phyloP scores from a whole-genome alignment of 495 filamentous ascomycete genomes.

The Penicillium salamii region DNA sequence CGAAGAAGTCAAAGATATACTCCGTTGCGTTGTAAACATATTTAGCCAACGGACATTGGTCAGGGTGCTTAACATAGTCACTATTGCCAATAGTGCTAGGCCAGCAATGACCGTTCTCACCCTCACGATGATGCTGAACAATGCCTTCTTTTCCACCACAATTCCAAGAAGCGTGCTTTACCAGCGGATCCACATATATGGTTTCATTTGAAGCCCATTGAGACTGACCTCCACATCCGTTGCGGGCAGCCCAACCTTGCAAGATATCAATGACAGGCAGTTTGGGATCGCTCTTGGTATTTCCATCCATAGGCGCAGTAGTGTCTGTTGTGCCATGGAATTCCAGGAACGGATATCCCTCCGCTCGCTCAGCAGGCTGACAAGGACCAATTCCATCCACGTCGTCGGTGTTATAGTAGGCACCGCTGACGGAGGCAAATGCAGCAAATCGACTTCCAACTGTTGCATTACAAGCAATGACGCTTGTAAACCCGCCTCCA shows the following conservation, averaged over 20 bases:
- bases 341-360: conserved; percentile 40
- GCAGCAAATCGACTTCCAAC: conserved; percentile 41
- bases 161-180: conserved; percentile 32
- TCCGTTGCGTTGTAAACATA: conserved; percentile 24
- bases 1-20: conserved; percentile 26
- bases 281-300: conserved; percentile 7
- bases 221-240: conserved; percentile 21
- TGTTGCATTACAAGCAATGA: conserved; percentile 50
- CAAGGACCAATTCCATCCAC: conserved; percentile 28
- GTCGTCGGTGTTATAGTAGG: conserved; percentile 38
- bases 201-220: conserved; percentile 20
- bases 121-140: conserved; percentile 47
- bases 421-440: conserved; percentile 42
- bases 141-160: conserved; percentile 33
- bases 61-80: conserved; percentile 17
- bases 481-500: conserved; percentile 54
- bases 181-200: conserved; percentile 12
- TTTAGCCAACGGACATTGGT: conserved; percentile 15
- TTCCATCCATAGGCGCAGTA: conserved; percentile 23
- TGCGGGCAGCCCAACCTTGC: conserved; percentile 35
- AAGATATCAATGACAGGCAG: conserved; percentile 31
- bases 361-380: conserved; percentile 8
- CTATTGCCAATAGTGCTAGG: conserved; percentile 37
- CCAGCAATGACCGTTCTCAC: conserved; percentile 46
- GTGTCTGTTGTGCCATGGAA: conserved; percentile 50